Evolutionary conservation across 108 stramenopile genomes (phyloP).

Genomic region (Mayamaea pseudoterrestris): DNA sequence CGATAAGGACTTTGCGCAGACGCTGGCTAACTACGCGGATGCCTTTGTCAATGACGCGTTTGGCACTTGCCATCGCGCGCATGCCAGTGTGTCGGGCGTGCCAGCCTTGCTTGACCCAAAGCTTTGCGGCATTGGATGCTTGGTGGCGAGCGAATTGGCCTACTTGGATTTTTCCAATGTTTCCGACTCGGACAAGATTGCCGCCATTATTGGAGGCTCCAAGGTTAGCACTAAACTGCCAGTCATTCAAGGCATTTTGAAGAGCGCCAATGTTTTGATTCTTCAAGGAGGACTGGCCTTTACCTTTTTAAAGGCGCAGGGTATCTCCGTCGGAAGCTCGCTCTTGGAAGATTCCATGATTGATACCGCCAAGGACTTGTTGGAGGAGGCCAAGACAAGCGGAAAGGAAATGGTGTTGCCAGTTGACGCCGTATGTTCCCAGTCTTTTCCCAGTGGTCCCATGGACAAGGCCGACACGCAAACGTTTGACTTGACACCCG

Average conservation of each 20-base stretch:
- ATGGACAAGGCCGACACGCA: conserved; percentile 48
- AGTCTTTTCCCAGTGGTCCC: conserved; percentile 36
- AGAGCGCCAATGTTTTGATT: conserved; percentile 80
- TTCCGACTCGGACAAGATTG: conserved; percentile 13
- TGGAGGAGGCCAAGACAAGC: conserved; percentile 44
- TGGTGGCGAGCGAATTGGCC: conserved; percentile 34
- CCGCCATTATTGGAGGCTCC: conserved; percentile 91
- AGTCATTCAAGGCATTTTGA: conserved; percentile 82
- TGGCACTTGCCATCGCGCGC: conserved; percentile 97
- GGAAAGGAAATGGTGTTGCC: conserved; percentile 79
- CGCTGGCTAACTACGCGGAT: conserved; percentile 56
- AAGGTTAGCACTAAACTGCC: conserved; percentile 96
- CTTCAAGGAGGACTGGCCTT: conserved; percentile 96
- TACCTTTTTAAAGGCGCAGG: conserved; percentile 92
- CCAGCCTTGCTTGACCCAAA: conserved; percentile 31
- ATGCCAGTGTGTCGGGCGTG: conserved; percentile 49
- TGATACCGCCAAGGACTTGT: conserved; percentile 72
- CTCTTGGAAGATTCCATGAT: conserved; percentile 87
- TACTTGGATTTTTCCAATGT: conserved; percentile 25
- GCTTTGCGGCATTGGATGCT: conserved; percentile 28
- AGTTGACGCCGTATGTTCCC: conserved; percentile 76
- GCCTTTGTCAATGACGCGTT: conserved; percentile 96
- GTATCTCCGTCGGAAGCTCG: conserved; percentile 61
- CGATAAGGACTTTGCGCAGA: conserved; percentile 22
- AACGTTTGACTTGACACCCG: conserved; percentile 41